A percentile compares a stretch with the other conserved stretches of the same genome.
Conservation (phyloP, 1,139 yeast species). For the Arxiozyma telluris region DNA sequence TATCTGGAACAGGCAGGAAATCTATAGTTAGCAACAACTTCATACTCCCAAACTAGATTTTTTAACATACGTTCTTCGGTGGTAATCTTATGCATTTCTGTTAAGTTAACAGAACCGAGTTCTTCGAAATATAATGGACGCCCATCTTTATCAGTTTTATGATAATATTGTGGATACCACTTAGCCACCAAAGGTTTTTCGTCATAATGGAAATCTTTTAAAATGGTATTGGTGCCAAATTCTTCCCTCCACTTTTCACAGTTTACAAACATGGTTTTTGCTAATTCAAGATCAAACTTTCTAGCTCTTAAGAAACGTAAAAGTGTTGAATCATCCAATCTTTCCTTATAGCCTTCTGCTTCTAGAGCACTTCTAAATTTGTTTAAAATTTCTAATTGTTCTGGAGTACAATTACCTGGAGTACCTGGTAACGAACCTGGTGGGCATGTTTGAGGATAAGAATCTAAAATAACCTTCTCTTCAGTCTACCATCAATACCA, state of each 20-base stretch:
- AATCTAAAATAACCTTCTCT: slow-evolving; percentile 31
- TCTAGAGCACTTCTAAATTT: slow-evolving; percentile 50
- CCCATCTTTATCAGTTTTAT: slow-evolving; percentile 93
- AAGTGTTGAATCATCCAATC: slow-evolving; percentile 84
- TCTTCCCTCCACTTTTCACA: slow-evolving; percentile 91
- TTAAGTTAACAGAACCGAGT: slow-evolving; percentile 79
- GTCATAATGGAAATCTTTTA: slow-evolving; percentile 76
- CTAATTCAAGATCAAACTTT: slow-evolving; percentile 74
- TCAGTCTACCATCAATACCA: slow-evolving; percentile 4
- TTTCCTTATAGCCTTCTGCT: slow-evolving; percentile 57
- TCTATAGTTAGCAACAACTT: slow-evolving; percentile 72
- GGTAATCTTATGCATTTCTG: slow-evolving; percentile 88
- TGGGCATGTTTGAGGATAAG: slow-evolving; percentile 64
- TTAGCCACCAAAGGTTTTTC: slow-evolving; percentile 87
- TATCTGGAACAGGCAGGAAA: slow-evolving; percentile 92
- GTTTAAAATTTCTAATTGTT: slow-evolving; percentile 53
- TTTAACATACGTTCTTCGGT: slow-evolving; percentile 93
- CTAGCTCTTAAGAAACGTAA: slow-evolving; percentile 91
- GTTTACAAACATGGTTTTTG: slow-evolving; percentile 71
- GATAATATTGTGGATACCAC: slow-evolving; percentile 93
- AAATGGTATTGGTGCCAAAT: slow-evolving; percentile 77
- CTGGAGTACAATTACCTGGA: slow-evolving; percentile 69
- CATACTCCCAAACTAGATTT: slow-evolving; percentile 96
- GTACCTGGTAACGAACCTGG: slow-evolving; percentile 63
- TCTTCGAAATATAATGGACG: slow-evolving; percentile 94